A percentile compares a stretch with the other conserved stretches of the same genome.
Conservation (phyloP, 2,329 filamentous ascomycete species). For the Diaporthe vexans region DNA sequence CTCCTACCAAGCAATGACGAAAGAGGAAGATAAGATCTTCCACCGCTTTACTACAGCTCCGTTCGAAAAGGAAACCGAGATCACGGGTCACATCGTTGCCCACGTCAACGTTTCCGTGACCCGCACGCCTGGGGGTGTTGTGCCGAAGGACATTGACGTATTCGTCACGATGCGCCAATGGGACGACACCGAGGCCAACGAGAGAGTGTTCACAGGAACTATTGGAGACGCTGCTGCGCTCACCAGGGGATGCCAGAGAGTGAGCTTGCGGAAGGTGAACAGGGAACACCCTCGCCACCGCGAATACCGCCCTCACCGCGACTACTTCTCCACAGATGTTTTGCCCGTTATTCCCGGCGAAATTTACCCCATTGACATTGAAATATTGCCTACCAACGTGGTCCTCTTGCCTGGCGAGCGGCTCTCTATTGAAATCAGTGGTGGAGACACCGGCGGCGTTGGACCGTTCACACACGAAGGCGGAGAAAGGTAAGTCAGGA, state of each 20-base stretch:
- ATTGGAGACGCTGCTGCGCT: conserved; percentile 71
- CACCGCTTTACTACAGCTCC: conserved; percentile 68
- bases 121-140: conserved; percentile 58
- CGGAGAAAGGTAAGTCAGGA: background rate
- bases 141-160: conserved; percentile 66
- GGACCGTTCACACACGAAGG: background rate
- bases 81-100: conserved; percentile 74
- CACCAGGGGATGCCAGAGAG: conserved; percentile 71
- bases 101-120: conserved; percentile 74
- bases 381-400: conserved; percentile 73
- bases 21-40: conserved; percentile 55
- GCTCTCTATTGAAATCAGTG: background rate
- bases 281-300: conserved; percentile 61
- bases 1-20: conserved; percentile 44
- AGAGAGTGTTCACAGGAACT: conserved; percentile 72
- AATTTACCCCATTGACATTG: conserved; percentile 68
- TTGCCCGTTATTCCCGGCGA: conserved; percentile 64
- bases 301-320: conserved; percentile 64
- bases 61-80: conserved; percentile 71
- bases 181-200: conserved; percentile 58
- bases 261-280: conserved; percentile 66
- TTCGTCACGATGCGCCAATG: conserved; percentile 72
- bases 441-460: background rate
- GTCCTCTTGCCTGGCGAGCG: conserved; percentile 47
- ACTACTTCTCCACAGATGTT: conserved; percentile 68